Percentiles rank a stretch among this genome's conserved stretches.
Evolutionary conservation across 768 basidiomycete genomes (phyloP).

Genomic region (Lactifluus volemus): DNA sequence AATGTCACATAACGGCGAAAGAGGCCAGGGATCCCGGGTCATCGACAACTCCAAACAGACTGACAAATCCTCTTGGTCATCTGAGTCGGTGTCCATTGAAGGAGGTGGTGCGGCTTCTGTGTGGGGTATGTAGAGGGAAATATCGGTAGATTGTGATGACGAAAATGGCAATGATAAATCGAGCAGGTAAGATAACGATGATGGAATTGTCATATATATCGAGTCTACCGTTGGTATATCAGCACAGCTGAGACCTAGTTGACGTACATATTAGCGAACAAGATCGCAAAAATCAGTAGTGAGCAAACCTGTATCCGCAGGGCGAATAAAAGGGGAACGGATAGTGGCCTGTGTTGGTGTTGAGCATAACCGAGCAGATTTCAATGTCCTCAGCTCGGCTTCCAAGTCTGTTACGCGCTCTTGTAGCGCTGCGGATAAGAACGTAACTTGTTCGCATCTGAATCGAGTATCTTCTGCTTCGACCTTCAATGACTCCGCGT

Average conservation of each 20-base stretch:
- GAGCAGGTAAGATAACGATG: neutral
- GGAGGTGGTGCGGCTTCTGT: neutral
- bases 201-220: neutral
- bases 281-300: neutral
- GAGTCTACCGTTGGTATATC: neutral
- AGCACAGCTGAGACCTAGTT: neutral
- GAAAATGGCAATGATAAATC: neutral
- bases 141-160: neutral
- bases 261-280: neutral
- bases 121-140: neutral
- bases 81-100: neutral
- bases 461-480: neutral
- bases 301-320: neutral
- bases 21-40: neutral
- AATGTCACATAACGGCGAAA: neutral
- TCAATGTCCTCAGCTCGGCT: neutral
- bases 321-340: too few relatives aligned
- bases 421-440: neutral
- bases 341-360: neutral
- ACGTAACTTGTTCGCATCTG: neutral
- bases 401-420: constrained; percentile 1
- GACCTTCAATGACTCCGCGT: neutral
- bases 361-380: neutral
- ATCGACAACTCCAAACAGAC: neutral
- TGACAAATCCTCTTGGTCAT: neutral